These are phyloP conservation scores for Vaccinium macrocarpon DNA, from an alignment of 148 eudicot genomes.

Conservation along the genomic window DNA sequence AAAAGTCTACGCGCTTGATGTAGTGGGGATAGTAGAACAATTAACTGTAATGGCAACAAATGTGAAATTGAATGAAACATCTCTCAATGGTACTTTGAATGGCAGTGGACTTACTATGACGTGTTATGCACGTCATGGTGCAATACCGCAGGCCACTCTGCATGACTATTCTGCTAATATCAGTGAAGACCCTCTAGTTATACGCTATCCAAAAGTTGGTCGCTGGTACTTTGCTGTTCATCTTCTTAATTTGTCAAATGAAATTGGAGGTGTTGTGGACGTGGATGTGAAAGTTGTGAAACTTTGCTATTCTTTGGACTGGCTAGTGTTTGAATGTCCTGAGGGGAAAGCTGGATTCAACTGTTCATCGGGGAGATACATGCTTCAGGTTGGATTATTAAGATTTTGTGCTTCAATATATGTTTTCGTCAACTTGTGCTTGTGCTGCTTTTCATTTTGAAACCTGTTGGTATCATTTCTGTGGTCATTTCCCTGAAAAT, in stretches of 20 bases:
- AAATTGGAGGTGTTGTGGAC: conserved; percentile 18
- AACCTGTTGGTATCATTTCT: neutral
- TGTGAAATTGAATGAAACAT: conserved; percentile 36
- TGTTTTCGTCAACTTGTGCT: neutral
- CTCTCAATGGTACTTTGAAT: conserved; percentile 28
- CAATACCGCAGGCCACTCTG: conserved; percentile 51
- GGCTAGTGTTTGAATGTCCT: conserved; percentile 69
- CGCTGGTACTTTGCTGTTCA: conserved; percentile 71
- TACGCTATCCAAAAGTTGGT: conserved; percentile 69
- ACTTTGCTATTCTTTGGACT: conserved; percentile 65
- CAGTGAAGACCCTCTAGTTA: conserved; percentile 49
- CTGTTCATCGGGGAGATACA: conserved; percentile 62
- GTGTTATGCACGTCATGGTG: conserved; percentile 82
- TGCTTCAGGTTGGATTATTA: conserved; percentile 61
- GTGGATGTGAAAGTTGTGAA: conserved; percentile 27
- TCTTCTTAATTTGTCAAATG: conserved; percentile 36
- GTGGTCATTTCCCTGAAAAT: neutral
- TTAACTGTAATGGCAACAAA: conserved; percentile 42
- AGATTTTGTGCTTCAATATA: neutral
- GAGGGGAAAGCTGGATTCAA: conserved; percentile 67
- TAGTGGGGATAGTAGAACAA: conserved; percentile 49
- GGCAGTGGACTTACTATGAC: conserved; percentile 37
- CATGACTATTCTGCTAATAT: conserved; percentile 73
- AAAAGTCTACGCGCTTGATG: conserved; percentile 55
- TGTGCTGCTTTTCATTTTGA: neutral